Conservation (phyloP, 768 basidiomycete species). For the Tylopilus felleus region DNA sequence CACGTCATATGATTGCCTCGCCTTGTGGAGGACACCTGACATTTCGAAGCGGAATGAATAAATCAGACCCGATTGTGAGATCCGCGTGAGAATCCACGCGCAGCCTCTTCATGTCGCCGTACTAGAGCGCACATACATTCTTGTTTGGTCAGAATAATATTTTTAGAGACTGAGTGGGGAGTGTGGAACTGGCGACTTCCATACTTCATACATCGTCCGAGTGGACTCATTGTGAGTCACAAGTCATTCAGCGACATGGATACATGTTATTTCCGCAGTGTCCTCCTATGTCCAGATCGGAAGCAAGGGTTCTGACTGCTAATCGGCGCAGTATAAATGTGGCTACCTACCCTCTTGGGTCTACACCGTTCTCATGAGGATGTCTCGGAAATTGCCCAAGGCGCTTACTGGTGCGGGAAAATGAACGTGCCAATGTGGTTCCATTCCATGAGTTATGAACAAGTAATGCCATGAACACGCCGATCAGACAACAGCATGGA, state of each 20-base stretch:
- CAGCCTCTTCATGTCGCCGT: neutral
- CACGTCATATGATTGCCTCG: neutral
- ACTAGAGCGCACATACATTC: neutral
- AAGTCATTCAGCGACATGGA: neutral
- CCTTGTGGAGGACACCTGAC: constrained; percentile 7
- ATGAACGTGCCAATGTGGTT: neutral
- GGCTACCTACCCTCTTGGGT: neutral
- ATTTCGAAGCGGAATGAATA: constrained; percentile 3
- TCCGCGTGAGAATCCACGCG: neutral
- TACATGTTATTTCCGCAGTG: neutral
- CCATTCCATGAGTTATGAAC: constrained; percentile 1
- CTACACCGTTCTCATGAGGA: neutral
- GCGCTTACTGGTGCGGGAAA: neutral
- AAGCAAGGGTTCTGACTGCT: neutral
- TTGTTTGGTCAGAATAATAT: no score
- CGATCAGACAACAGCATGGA: constrained; percentile 9
- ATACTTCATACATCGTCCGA: no score
- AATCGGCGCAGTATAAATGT: neutral
- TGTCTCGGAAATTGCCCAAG: neutral
- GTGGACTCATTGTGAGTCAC: no score
- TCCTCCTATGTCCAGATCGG: neutral
- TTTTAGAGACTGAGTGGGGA: neutral
- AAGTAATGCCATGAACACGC: neutral
- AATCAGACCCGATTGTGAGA: neutral
- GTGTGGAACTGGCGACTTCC: neutral